Conservation (phyloP, 176 grass and related monocot species). For the Thalia dealbata region DNA sequence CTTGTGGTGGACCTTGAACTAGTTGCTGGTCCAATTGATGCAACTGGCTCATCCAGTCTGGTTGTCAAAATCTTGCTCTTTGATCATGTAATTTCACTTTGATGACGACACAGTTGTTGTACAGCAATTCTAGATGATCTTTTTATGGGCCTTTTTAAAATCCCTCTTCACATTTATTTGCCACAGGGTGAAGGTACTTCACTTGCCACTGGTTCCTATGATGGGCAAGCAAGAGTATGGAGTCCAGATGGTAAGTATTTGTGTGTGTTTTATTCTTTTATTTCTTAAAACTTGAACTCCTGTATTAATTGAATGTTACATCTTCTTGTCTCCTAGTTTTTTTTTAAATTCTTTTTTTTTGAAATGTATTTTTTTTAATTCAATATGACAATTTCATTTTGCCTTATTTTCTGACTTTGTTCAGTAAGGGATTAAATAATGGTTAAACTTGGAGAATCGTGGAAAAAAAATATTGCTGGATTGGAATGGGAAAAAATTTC, state of each 20-base stretch:
- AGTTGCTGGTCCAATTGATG: no score
- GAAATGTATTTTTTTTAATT: no score
- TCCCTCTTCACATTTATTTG: slow-evolving; percentile 19
- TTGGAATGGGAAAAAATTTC: no score
- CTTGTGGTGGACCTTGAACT: no score
- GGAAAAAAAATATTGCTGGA: background rate
- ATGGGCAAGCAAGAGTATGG: slow-evolving; percentile 97
- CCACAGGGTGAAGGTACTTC: slow-evolving; percentile 70
- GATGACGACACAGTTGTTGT: background rate
- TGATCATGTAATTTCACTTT: background rate
- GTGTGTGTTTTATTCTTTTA: background rate
- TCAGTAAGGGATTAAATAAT: background rate
- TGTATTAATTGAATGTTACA: background rate
- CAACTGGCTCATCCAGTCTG: background rate
- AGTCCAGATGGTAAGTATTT: slow-evolving; percentile 65
- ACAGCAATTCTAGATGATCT: background rate
- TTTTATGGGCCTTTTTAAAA: background rate
- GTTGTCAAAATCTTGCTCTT: background rate
- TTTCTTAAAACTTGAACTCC: background rate
- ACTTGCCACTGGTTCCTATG: slow-evolving; percentile 90
- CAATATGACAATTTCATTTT: background rate
- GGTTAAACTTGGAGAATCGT: background rate
- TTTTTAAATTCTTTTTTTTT: no score
- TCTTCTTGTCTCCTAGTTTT: background rate
- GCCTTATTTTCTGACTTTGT: background rate